These are phyloP conservation scores for Melaleuca alternifolia DNA, from an alignment of 345 rosid genomes.

Conservation along the genomic window DNA sequence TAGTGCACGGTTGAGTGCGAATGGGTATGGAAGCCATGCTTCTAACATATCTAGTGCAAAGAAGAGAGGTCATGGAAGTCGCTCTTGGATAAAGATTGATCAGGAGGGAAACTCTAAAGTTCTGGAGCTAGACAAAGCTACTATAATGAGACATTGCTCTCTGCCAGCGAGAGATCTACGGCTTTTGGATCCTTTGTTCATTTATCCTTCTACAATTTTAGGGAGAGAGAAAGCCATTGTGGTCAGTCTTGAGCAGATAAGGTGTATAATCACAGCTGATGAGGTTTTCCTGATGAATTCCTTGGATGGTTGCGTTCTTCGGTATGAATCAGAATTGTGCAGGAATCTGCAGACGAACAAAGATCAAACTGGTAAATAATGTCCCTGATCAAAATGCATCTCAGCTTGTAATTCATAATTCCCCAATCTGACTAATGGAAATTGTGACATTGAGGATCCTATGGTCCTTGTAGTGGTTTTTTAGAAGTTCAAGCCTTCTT, in stretches of 20 bases:
- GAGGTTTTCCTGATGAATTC: conserved; percentile 93
- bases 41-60: conserved; percentile 37
- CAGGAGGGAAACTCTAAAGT: conserved; percentile 52
- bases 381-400: background rate
- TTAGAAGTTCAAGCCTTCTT: background rate
- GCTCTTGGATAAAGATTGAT: conserved; percentile 90
- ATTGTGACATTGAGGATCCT: background rate
- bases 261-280: conserved; percentile 90
- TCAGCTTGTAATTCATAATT: background rate
- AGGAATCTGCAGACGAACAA: conserved; percentile 64
- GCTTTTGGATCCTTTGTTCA: conserved; percentile 91
- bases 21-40: conserved; percentile 31
- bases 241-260: conserved; percentile 82
- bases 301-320: conserved; percentile 61
- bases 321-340: conserved; percentile 70
- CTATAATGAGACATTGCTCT: conserved; percentile 90
- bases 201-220: conserved; percentile 79
- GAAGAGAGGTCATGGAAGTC: conserved; percentile 85
- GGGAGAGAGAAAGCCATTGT: conserved; percentile 95
- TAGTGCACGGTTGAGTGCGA: conserved; percentile 23
- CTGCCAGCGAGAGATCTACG: conserved; percentile 88
- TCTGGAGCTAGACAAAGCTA: conserved; percentile 73
- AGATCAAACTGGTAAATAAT: conserved; percentile 45
- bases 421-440: background rate
- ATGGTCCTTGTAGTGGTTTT: background rate